Evolutionary conservation across 2,329 filamentous ascomycete species (phyloP).

Genomic region (Macrophomina phaseolina): DNA sequence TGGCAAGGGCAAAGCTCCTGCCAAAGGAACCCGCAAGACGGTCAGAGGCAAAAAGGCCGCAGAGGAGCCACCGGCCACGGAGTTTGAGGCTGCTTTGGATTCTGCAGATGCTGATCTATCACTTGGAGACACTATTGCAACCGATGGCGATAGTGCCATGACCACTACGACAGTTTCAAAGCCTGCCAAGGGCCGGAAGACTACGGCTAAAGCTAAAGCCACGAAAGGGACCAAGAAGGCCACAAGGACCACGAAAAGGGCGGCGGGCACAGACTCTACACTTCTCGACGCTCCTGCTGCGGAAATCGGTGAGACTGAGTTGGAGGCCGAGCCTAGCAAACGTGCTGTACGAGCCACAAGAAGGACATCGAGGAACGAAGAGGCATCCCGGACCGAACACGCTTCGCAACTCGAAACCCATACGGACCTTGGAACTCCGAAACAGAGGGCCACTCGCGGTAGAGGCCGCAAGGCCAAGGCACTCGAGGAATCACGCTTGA

Average conservation of each 20-base stretch:
- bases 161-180: slow-evolving; percentile 48
- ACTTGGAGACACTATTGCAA: slow-evolving; percentile 29
- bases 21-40: slow-evolving; percentile 57
- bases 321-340: neutral
- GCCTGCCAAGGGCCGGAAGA: slow-evolving; percentile 47
- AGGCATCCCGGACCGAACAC: neutral
- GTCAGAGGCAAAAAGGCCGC: slow-evolving; percentile 43
- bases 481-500: slow-evolving; percentile 16
- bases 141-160: slow-evolving; percentile 64
- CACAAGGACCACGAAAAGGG: slow-evolving; percentile 38
- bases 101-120: neutral
- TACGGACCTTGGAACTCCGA: neutral
- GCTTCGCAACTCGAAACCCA: neutral
- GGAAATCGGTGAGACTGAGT: neutral
- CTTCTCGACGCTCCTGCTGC: slow-evolving; percentile 7
- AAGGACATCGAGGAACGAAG: slow-evolving; percentile 7
- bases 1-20: slow-evolving; percentile 49
- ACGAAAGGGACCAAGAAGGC: slow-evolving; percentile 40
- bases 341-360: neutral
- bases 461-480: slow-evolving; percentile 18
- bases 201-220: slow-evolving; percentile 50
- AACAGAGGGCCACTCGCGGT: slow-evolving; percentile 1
- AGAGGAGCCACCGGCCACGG: slow-evolving; percentile 28
- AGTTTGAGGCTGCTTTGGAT: slow-evolving; percentile 12
- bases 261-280: slow-evolving; percentile 34